Percentiles rank a stretch among this genome's conserved stretches.
Conservation (phyloP, 1,284 basidiomycete genomes). For the Cutaneotrichosporon mucoides region DNA sequence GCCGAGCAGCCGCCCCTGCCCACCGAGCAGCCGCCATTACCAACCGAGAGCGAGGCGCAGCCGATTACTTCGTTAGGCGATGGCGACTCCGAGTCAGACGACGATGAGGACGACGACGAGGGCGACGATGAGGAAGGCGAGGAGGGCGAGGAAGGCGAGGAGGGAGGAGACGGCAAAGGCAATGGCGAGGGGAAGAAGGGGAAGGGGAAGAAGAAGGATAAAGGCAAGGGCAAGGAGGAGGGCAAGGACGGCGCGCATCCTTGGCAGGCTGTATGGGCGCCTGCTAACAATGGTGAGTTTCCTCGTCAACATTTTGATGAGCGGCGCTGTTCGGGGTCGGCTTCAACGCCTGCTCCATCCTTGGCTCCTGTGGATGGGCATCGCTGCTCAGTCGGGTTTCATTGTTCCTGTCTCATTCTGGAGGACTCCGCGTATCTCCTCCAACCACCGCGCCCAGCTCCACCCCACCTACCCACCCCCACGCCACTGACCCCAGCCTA, state of each 20-base stretch:
- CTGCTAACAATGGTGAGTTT: slow-evolving; percentile 62
- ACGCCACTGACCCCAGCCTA: slow-evolving; percentile 54
- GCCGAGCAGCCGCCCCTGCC: not conserved
- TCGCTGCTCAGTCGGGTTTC: too few species aligned
- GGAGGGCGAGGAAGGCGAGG: slow-evolving; percentile 2
- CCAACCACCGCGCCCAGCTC: too few species aligned
- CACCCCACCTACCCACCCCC: too few species aligned
- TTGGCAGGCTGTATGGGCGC: slow-evolving; percentile 84
- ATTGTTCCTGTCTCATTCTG: too few species aligned
- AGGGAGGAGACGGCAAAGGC: slow-evolving; percentile 9
- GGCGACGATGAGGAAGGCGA: slow-evolving; percentile 12
- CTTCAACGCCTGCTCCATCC: too few species aligned
- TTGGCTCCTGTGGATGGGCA: too few species aligned
- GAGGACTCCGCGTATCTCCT: too few species aligned
- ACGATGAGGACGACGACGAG: slow-evolving; percentile 7
- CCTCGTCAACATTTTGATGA: too few species aligned
- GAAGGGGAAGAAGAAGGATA: not conserved
- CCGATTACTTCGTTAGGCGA: slow-evolving; percentile 27
- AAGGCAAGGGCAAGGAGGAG: slow-evolving; percentile 21
- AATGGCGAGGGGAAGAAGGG: slow-evolving; percentile 12
- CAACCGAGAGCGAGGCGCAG: slow-evolving; percentile 12
- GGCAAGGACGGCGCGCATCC: slow-evolving; percentile 23
- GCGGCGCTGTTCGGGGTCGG: too few species aligned
- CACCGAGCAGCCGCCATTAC: slow-evolving; percentile 10
- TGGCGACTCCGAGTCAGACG: slow-evolving; percentile 8